phyloP scores from a whole-genome alignment of 768 basidiomycete species.

The Trametes elegans region DNA sequence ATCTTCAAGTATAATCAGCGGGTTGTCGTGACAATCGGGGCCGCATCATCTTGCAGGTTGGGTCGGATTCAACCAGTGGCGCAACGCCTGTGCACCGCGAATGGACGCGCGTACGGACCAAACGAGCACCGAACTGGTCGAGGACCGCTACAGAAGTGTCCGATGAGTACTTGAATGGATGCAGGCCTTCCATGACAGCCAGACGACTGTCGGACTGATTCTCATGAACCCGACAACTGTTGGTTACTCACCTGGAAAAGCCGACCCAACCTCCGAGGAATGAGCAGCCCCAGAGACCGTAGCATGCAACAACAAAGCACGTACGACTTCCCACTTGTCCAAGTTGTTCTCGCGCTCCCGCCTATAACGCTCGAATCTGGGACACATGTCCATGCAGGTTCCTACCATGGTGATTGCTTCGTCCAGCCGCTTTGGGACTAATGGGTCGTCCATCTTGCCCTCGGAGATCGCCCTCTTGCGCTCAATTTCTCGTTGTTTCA shows the following conservation, averaged over 20 bases:
- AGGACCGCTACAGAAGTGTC: too few relatives aligned
- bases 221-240: too few relatives aligned
- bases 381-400: conserved; percentile 93
- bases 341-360: conserved; percentile 88
- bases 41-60: conserved; percentile 6
- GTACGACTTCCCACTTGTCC: conserved; percentile 80
- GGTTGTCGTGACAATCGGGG: background rate
- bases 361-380: conserved; percentile 88
- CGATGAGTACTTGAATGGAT: too few relatives aligned
- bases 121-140: too few relatives aligned
- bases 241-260: conserved; percentile 14
- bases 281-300: conserved; percentile 7
- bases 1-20: conserved; percentile 51
- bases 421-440: conserved; percentile 74
- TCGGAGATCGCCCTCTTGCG: conserved; percentile 72
- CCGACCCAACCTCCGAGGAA: conserved; percentile 17
- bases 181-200: too few relatives aligned
- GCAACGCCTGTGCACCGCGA: background rate
- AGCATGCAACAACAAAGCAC: conserved; percentile 29
- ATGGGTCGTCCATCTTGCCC: conserved; percentile 87
- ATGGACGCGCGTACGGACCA: background rate
- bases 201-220: too few relatives aligned
- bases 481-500: conserved; percentile 71
- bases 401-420: conserved; percentile 93
- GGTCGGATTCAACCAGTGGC: background rate